A percentile compares a stretch with the other conserved stretches of the same genome.
phyloP scores from a whole-genome alignment of 768 basidiomycete species.

The Clitopilus passeckerianus region DNA sequence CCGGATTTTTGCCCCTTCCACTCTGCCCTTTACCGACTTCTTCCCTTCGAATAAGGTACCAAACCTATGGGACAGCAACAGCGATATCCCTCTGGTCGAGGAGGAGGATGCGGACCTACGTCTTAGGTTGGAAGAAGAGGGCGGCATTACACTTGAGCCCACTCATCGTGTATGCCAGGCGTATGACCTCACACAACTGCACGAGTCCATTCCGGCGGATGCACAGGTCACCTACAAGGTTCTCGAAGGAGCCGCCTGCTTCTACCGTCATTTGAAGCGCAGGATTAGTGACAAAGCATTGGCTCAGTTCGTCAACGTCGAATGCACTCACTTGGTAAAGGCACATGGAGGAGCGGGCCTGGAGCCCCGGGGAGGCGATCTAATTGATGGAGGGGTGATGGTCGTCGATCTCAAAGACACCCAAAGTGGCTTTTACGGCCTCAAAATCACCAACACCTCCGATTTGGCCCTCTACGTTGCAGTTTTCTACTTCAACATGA shows the following conservation, averaged over 20 bases:
- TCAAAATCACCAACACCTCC: background rate
- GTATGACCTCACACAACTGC: background rate
- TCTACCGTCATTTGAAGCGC: background rate
- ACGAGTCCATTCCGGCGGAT: background rate
- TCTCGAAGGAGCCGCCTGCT: background rate
- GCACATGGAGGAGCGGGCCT: background rate
- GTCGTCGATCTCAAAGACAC: background rate
- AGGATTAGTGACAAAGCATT: background rate
- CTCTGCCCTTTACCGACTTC: background rate
- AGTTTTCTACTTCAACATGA: background rate
- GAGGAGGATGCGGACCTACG: background rate
- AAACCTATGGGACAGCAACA: background rate
- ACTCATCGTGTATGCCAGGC: background rate
- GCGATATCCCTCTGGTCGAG: background rate
- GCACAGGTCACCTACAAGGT: background rate
- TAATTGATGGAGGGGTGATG: background rate
- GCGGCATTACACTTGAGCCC: background rate
- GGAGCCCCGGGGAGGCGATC: background rate
- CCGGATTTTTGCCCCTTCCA: background rate
- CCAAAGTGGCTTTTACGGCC: background rate
- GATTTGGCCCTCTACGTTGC: background rate
- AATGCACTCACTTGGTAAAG: background rate
- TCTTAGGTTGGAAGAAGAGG: background rate
- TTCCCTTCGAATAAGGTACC: background rate
- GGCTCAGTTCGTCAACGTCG: background rate